Evolutionary conservation across 2,329 filamentous ascomycete genomes (phyloP).

Genomic region (Arthrobotrys musiformis): DNA sequence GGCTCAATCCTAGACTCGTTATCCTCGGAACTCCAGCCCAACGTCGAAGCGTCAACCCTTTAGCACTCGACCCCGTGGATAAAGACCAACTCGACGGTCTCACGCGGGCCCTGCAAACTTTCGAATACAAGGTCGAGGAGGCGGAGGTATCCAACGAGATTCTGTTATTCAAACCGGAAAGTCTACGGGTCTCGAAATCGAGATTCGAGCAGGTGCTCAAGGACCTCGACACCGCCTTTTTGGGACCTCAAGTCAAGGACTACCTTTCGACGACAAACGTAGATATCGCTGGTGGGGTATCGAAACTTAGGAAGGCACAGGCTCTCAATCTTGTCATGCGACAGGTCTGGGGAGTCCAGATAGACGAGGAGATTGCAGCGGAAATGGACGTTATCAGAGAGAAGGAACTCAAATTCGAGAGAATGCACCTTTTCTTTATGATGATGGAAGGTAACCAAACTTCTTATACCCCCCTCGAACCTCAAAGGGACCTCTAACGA

Average conservation of each 20-base stretch:
- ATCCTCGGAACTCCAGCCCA: slow-evolving; percentile 25
- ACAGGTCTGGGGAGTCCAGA: slow-evolving; percentile 56
- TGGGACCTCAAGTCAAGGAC: slow-evolving; percentile 56
- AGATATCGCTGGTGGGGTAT: slow-evolving; percentile 28
- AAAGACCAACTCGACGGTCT: slow-evolving; percentile 39
- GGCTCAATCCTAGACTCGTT: slow-evolving; percentile 29
- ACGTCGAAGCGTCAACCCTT: slow-evolving; percentile 1
- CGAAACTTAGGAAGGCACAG: slow-evolving; percentile 45
- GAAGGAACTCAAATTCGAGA: slow-evolving; percentile 52
- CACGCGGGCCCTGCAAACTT: slow-evolving; percentile 38
- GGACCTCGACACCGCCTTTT: slow-evolving; percentile 56
- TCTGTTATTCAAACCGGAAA: slow-evolving; percentile 54
- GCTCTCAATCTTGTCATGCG: slow-evolving; percentile 57
- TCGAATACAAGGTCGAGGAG: slow-evolving; percentile 47
- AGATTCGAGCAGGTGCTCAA: slow-evolving; percentile 57
- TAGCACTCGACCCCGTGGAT: slow-evolving; percentile 7
- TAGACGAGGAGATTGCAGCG: slow-evolving; percentile 58
- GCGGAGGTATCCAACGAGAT: slow-evolving; percentile 57
- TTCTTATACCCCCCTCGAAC: neutral
- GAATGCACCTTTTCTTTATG: slow-evolving; percentile 59
- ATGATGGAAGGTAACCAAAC: slow-evolving; percentile 57
- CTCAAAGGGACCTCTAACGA: neutral
- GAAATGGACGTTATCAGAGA: slow-evolving; percentile 58
- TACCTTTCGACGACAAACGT: slow-evolving; percentile 47
- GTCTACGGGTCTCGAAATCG: slow-evolving; percentile 54